Percentiles rank a stretch among this genome's conserved stretches.
Evolutionary conservation across 2,329 filamentous ascomycete species (phyloP).

Genomic region (Tolypocladium tropicale): DNA sequence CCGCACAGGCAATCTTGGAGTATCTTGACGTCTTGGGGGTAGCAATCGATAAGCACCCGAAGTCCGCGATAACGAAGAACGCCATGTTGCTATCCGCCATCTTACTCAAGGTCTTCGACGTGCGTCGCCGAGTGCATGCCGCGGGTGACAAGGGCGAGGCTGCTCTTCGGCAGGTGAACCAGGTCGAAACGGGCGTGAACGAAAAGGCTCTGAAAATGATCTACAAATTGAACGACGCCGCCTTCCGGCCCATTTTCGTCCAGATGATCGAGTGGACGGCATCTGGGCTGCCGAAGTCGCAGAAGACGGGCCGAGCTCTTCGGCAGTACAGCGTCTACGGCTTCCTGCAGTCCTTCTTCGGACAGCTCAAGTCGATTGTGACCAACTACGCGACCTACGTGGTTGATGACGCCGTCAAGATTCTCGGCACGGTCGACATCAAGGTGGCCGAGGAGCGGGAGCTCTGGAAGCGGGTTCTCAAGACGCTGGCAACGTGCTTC

Average conservation of each 20-base stretch:
- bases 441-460: slow-evolving; percentile 35
- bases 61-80: slow-evolving; percentile 69
- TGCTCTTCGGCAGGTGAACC: slow-evolving; percentile 36
- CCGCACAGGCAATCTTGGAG: slow-evolving; percentile 51
- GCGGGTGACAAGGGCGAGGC: slow-evolving; percentile 36
- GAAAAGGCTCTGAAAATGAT: slow-evolving; percentile 78
- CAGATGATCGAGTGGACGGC: slow-evolving; percentile 76
- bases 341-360: slow-evolving; percentile 73
- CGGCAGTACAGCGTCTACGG: slow-evolving; percentile 70
- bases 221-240: slow-evolving; percentile 89
- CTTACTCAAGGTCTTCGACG: slow-evolving; percentile 50
- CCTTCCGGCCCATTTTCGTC: slow-evolving; percentile 85
- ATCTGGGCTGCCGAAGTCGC: slow-evolving; percentile 49
- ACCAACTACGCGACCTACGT: slow-evolving; percentile 85
- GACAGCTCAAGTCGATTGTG: slow-evolving; percentile 83
- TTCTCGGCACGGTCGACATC: slow-evolving; percentile 45
- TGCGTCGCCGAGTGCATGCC: slow-evolving; percentile 46
- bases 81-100: slow-evolving; percentile 57
- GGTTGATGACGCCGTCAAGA: slow-evolving; percentile 60
- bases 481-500: slow-evolving; percentile 66
- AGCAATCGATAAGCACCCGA: slow-evolving; percentile 67
- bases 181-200: slow-evolving; percentile 56
- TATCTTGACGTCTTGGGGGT: slow-evolving; percentile 59
- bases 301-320: slow-evolving; percentile 44
- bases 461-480: slow-evolving; percentile 61